phyloP scores from a whole-genome alignment of 768 basidiomycete genomes.

The Leccinum uliginosum region DNA sequence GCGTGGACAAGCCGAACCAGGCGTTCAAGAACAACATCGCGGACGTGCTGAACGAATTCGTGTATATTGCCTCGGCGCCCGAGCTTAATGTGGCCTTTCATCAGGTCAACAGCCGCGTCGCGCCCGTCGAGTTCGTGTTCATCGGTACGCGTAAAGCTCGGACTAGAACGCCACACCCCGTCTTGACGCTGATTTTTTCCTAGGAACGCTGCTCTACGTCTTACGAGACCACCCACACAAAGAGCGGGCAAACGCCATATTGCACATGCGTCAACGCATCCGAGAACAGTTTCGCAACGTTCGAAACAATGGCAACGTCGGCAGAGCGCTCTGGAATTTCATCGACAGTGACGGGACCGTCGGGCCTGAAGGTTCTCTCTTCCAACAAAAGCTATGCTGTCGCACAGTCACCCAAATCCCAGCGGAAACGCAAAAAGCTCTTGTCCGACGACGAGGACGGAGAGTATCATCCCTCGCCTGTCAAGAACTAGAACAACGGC shows the following conservation, averaged over 20 bases:
- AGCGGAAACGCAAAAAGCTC: constrained; percentile 29
- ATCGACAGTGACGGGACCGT: constrained; percentile 40
- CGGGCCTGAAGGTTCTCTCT: constrained; percentile 29
- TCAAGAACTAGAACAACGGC: constrained; percentile 36
- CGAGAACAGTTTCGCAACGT: constrained; percentile 59
- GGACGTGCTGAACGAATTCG: constrained; percentile 49
- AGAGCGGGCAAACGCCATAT: constrained; percentile 52
- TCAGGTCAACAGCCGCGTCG: constrained; percentile 54
- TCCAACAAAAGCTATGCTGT: constrained; percentile 10
- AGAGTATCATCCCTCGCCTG: constrained; percentile 42
- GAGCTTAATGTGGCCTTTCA: constrained; percentile 46
- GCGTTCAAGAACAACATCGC: constrained; percentile 53
- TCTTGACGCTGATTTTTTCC: neutral
- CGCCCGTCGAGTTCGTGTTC: constrained; percentile 77
- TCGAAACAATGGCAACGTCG: constrained; percentile 54
- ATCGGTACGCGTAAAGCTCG: constrained; percentile 47
- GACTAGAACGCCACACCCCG: neutral
- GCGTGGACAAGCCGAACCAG: constrained; percentile 35
- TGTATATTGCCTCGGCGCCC: constrained; percentile 43
- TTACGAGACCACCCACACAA: constrained; percentile 39
- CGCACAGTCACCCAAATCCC: constrained; percentile 12
- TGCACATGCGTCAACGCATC: constrained; percentile 51
- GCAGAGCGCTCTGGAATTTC: constrained; percentile 54
- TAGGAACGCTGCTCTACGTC: constrained; percentile 67
- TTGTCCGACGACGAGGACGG: constrained; percentile 42